Conservation (phyloP, 1,284 basidiomycete species). For the Cutaneotrichosporon sp. region DNA sequence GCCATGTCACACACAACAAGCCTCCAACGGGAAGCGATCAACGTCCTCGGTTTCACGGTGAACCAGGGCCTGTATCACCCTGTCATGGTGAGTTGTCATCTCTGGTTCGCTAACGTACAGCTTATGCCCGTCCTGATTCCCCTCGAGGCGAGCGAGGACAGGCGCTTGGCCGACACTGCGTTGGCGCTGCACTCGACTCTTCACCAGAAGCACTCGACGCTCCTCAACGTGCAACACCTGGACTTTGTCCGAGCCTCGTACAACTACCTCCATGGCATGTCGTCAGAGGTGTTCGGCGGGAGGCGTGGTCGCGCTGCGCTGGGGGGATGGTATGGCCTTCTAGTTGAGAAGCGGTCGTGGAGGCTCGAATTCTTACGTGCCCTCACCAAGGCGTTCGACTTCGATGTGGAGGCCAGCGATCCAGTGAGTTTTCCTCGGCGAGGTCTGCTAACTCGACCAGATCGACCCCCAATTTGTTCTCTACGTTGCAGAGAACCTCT, state of each 20-base stretch:
- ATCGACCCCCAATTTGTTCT: constrained; percentile 77
- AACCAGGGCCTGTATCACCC: constrained; percentile 95
- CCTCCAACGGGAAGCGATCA: constrained; percentile 80
- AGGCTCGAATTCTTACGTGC: constrained; percentile 84
- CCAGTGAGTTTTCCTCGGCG: constrained; percentile 52
- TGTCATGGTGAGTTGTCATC: constrained; percentile 54
- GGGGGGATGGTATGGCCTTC: constrained; percentile 83
- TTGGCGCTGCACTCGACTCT: constrained; percentile 76
- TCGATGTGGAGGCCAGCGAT: constrained; percentile 53
- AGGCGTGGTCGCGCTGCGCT: constrained; percentile 62
- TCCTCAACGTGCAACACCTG: constrained; percentile 80
- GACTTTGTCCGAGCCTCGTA: constrained; percentile 76
- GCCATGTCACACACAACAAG: constrained; percentile 68
- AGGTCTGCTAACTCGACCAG: constrained; percentile 53
- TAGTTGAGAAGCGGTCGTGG: constrained; percentile 80
- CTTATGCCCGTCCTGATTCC: constrained; percentile 91
- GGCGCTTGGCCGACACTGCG: constrained; percentile 68
- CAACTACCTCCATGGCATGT: constrained; percentile 72
- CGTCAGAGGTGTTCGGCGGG: constrained; percentile 44
- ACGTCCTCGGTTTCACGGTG: constrained; percentile 87
- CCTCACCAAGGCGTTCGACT: constrained; percentile 75
- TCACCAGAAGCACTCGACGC: constrained; percentile 82
- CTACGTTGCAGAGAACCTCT: constrained; percentile 92
- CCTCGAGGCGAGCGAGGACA: constrained; percentile 76
- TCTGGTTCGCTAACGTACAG: constrained; percentile 51